Conservation (phyloP, 2,329 filamentous ascomycete species). For the Amesomyces nigricolor region DNA sequence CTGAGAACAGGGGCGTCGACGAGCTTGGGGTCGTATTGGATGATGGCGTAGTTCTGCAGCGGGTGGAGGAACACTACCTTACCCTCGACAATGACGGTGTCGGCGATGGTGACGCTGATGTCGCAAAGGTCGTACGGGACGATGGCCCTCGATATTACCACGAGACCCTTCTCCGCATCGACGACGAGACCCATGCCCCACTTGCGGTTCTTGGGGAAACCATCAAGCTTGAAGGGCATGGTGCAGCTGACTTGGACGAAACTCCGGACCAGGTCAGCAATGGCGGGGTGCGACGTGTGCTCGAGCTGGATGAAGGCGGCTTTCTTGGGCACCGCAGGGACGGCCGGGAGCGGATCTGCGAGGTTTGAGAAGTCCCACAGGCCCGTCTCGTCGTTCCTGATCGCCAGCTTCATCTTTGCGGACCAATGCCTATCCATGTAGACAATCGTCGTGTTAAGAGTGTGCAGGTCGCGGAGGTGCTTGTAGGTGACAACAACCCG, state of each 20-base stretch:
- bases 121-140: conserved; percentile 96
- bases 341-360: conserved; percentile 70
- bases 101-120: conserved; percentile 91
- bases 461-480: conserved; percentile 90
- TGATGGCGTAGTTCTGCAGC: conserved; percentile 90
- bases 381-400: conserved; percentile 83
- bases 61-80: conserved; percentile 96
- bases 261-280: conserved; percentile 88
- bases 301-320: conserved; percentile 91
- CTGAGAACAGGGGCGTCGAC: conserved; percentile 93
- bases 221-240: conserved; percentile 94
- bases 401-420: conserved; percentile 85
- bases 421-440: conserved; percentile 95
- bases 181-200: conserved; percentile 97
- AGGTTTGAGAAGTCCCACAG: conserved; percentile 93
- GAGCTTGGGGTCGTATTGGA: conserved; percentile 88
- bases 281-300: conserved; percentile 79
- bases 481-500: conserved; percentile 93
- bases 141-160: conserved; percentile 88
- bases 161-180: conserved; percentile 90
- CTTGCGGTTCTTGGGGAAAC: conserved; percentile 91
- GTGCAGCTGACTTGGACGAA: conserved; percentile 90
- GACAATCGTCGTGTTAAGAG: conserved; percentile 85
- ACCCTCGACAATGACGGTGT: conserved; percentile 89
- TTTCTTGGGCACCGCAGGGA: conserved; percentile 64